phyloP scores from a whole-genome alignment of 1,139 yeast genomes.

The Hanseniaspora sp. region DNA sequence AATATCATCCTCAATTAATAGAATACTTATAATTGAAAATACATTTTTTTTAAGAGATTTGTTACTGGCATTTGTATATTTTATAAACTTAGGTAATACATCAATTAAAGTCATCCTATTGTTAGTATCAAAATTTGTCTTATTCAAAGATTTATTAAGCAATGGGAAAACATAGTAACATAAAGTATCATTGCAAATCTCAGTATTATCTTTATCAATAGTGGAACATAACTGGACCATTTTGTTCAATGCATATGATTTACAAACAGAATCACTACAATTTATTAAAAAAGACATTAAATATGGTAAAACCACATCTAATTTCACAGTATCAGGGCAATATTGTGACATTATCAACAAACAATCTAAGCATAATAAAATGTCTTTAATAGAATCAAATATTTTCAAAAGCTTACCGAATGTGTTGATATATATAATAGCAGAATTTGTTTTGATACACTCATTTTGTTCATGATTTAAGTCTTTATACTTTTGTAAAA shows the following conservation, averaged over 20 bases:
- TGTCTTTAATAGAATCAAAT: conserved; percentile 49
- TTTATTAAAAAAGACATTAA: conserved; percentile 44
- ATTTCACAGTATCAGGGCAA: conserved; percentile 68
- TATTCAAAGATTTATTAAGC: conserved; percentile 29
- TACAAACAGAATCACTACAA: conserved; percentile 48
- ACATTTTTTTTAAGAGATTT: conserved; percentile 38
- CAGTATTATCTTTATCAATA: conserved; percentile 56
- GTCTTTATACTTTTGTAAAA: background rate
- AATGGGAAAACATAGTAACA: conserved; percentile 57
- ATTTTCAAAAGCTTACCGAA: conserved; percentile 45
- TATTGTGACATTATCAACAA: conserved; percentile 67
- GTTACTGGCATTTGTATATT: conserved; percentile 26
- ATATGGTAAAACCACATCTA: conserved; percentile 79
- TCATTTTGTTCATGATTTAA: background rate
- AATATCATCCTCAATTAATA: conserved; percentile 59
- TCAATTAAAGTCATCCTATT: conserved; percentile 45
- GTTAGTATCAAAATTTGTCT: conserved; percentile 33
- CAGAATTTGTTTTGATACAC: background rate
- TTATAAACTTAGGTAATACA: conserved; percentile 50
- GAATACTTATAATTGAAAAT: conserved; percentile 51
- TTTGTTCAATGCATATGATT: conserved; percentile 46
- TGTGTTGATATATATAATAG: conserved; percentile 4
- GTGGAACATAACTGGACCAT: conserved; percentile 58
- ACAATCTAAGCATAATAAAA: conserved; percentile 64
- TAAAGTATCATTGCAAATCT: conserved; percentile 48